Base-by-base conservation (phyloP, 805 yeast species). In the Sugiyamaella americana region DNA sequence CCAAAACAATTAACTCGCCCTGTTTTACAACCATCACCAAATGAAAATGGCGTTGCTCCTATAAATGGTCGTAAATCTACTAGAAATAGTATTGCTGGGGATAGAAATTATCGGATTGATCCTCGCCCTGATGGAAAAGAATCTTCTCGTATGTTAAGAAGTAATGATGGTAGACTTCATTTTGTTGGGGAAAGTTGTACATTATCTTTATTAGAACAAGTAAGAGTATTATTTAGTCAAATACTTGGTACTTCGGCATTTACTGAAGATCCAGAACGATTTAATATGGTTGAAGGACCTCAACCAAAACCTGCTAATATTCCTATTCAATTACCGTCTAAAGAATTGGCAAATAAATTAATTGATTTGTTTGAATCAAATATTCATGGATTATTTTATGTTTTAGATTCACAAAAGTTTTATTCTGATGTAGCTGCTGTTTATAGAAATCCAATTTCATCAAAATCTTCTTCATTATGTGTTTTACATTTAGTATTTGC, bases 141-240 rank as follows among this genome's bases (percentile, higher is more conserved):
- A 16, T 6, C 37, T 5, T n/a, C 66, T 21, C 57, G 70, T 37
- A 50, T 69, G 19, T 46, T 71, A 11, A 56, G 57, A 50, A 73
- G 69, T 47, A 59, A 57, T 5, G 58, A 60, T 4, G 73, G 73
- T 0, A 63, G 62, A 20, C 50, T 64, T 16, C 52, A 72, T 20
- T 70, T 68, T 46, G 50, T 71, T 42, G 75, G 75, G 5, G 75
- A 72, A 46, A 63, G 70, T 24, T 67, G 71, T 30, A 68, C 73
- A 0, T 55, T 69, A 8, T 65, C 75, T 2, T 58, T 69, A 32
- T 54, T 71, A 4, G 55, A 66, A 18, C 75, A 72, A 48, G 59
- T 67, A 4, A 50, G 73, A 13, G 66, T 63, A 40, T 54, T 71
- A 1, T 71, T 69, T 52, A 47, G 48, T 23, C 55, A 49, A 16